These are phyloP conservation scores for Globisporangium cederbergense DNA, from an alignment of 352 stramenopile genomes.

Conservation along the genomic window DNA sequence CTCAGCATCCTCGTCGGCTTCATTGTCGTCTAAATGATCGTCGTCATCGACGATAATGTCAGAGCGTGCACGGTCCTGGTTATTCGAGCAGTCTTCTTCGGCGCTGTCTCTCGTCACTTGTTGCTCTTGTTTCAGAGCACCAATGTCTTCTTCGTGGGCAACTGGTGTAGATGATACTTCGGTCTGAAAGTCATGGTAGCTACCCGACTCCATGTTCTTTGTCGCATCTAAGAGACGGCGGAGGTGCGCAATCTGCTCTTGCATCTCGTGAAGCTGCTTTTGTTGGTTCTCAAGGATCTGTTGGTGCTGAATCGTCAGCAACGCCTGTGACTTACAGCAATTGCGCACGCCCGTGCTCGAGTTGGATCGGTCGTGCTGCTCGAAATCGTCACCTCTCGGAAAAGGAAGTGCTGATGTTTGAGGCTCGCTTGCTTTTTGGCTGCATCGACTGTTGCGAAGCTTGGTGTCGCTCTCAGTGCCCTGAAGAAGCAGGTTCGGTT, in stretches of 20 bases:
- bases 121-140: neutral
- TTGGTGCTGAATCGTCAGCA: conserved; percentile 71
- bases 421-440: neutral
- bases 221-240: conserved; percentile 34
- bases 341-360: conserved; percentile 16
- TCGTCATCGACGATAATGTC: neutral
- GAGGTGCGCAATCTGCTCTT: conserved; percentile 64
- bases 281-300: conserved; percentile 78
- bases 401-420: neutral
- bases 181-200: conserved; percentile 10
- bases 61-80: neutral
- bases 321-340: conserved; percentile 64
- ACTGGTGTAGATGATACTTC: neutral
- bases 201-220: conserved; percentile 24
- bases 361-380: conserved; percentile 2
- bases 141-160: neutral
- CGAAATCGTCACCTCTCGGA: neutral
- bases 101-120: neutral
- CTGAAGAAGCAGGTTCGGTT: neutral
- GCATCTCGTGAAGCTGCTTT: conserved; percentile 63
- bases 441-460: neutral
- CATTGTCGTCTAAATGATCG: conserved; percentile 11
- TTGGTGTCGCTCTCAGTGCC: neutral
- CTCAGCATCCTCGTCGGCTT: conserved; percentile 21
- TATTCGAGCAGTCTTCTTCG: neutral